Conservation (phyloP, 257 asterid genomes). For the Leonotis leonurus region DNA sequence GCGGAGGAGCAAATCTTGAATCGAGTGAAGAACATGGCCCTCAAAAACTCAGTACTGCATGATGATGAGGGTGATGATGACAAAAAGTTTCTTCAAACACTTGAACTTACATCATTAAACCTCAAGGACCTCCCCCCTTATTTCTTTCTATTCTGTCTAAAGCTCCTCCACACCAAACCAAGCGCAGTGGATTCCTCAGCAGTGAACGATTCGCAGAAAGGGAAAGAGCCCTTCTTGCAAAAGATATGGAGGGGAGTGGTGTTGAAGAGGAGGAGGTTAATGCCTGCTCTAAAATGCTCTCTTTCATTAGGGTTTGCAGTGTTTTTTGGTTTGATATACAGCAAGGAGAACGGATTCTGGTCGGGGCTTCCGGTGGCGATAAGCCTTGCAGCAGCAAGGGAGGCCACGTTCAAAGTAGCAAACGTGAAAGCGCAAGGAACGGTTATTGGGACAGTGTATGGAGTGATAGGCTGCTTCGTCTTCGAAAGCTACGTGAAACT, state of each 20-base stretch:
- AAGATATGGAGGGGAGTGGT: conserved; percentile 16
- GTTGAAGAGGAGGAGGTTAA: conserved; percentile 36
- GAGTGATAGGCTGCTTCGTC: conserved; percentile 70
- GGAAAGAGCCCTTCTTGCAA: background rate
- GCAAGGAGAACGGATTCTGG: conserved; percentile 71
- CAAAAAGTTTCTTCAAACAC: conserved; percentile 37
- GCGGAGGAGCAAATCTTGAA: conserved; percentile 31
- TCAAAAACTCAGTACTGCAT: conserved; percentile 42
- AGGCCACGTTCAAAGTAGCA: conserved; percentile 65
- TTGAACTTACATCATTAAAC: conserved; percentile 23
- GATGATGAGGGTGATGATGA: conserved; percentile 23
- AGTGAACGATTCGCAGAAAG: conserved; percentile 15
- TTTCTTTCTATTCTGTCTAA: conserved; percentile 66
- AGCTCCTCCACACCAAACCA: conserved; percentile 43
- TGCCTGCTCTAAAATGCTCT: conserved; percentile 61
- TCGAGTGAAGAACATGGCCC: conserved; percentile 41
- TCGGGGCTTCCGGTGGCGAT: conserved; percentile 77
- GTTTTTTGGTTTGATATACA: conserved; percentile 51
- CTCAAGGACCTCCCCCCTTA: conserved; percentile 38
- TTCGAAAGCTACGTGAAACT: conserved; percentile 45
- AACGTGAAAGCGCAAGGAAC: conserved; percentile 84
- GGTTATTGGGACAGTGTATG: conserved; percentile 73
- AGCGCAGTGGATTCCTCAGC: too few relatives aligned
- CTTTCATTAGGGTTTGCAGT: conserved; percentile 65
- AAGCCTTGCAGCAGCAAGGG: conserved; percentile 58